Percentiles rank a stretch among this genome's conserved stretches.
Evolutionary conservation across 2,329 filamentous ascomycete species (phyloP).

Genomic region (Periglandula ipomoeae): DNA sequence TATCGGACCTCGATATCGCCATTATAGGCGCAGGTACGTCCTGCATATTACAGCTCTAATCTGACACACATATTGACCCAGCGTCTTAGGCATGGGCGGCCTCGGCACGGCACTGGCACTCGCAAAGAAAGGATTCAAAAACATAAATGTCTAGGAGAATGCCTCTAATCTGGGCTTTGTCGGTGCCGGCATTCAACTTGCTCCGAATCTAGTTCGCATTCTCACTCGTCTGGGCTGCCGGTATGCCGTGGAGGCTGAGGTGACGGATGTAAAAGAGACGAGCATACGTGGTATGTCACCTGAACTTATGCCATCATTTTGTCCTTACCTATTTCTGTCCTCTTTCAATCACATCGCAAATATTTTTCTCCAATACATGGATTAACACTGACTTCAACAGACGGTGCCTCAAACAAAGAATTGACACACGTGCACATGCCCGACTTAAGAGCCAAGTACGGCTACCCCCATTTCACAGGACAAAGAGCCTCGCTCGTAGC

Average conservation of each 20-base stretch:
- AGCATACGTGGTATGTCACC: neutral
- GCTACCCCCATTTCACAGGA: constrained; percentile 71
- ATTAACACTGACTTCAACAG: neutral
- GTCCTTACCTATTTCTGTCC: too few species aligned
- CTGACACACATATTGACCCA: neutral
- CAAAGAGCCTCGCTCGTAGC: constrained; percentile 65
- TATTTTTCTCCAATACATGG: too few species aligned
- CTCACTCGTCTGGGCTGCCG: constrained; percentile 65
- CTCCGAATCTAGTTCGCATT: constrained; percentile 74
- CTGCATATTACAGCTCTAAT: neutral
- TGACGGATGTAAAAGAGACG: constrained; percentile 34
- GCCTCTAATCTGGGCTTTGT: constrained; percentile 70
- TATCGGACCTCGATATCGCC: neutral
- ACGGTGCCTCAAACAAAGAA: constrained; percentile 28
- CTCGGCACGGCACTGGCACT: constrained; percentile 63
- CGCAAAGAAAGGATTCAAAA: constrained; percentile 64
- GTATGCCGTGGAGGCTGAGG: constrained; percentile 24
- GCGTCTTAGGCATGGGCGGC: constrained; percentile 62
- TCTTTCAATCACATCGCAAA: too few species aligned
- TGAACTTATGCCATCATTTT: neutral
- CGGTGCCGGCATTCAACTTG: constrained; percentile 74
- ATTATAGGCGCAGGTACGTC: neutral
- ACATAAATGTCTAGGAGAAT: constrained; percentile 61
- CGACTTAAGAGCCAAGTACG: constrained; percentile 59
- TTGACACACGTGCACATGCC: constrained; percentile 61